phyloP scores from a whole-genome alignment of 164 flowering plant species.

The Dillenia suffruticosa region DNA sequence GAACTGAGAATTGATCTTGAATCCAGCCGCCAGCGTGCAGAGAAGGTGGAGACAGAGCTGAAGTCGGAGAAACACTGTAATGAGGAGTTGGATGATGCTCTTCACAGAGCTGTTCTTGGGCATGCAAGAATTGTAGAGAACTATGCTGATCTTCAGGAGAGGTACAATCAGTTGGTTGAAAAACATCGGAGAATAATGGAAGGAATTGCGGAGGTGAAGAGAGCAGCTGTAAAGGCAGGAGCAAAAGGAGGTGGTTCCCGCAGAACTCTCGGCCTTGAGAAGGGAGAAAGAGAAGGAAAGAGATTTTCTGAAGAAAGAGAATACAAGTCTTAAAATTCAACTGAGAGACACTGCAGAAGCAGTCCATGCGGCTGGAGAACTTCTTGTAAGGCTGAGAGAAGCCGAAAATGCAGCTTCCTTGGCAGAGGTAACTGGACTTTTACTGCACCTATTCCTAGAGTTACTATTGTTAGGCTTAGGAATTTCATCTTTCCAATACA shows the following conservation, averaged over 20 bases:
- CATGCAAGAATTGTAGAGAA: constrained; percentile 89
- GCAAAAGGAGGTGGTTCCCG: constrained; percentile 61
- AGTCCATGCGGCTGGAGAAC: constrained; percentile 97
- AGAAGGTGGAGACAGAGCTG: constrained; percentile 69
- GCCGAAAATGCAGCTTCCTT: constrained; percentile 70
- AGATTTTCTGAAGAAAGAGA: constrained; percentile 76
- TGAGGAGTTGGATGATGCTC: constrained; percentile 84
- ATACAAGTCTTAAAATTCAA: constrained; percentile 67
- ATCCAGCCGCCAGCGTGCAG: constrained; percentile 57
- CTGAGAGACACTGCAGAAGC: constrained; percentile 97
- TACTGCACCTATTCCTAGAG: neutral
- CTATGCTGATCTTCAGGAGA: constrained; percentile 89
- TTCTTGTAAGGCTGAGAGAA: constrained; percentile 87
- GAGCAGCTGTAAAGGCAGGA: constrained; percentile 83
- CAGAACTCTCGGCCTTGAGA: constrained; percentile 83
- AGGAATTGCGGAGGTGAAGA: constrained; percentile 83
- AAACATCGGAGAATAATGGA: constrained; percentile 69
- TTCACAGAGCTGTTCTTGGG: constrained; percentile 71
- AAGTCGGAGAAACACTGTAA: constrained; percentile 64
- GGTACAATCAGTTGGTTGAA: constrained; percentile 57
- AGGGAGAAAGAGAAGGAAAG: constrained; percentile 80
- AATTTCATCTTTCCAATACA: no score
- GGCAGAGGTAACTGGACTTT: constrained; percentile 60
- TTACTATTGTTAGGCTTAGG: no score
- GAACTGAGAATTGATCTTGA: constrained; percentile 83